Conservation (phyloP, 441 rosid genomes). For the Breynia disticha region DNA sequence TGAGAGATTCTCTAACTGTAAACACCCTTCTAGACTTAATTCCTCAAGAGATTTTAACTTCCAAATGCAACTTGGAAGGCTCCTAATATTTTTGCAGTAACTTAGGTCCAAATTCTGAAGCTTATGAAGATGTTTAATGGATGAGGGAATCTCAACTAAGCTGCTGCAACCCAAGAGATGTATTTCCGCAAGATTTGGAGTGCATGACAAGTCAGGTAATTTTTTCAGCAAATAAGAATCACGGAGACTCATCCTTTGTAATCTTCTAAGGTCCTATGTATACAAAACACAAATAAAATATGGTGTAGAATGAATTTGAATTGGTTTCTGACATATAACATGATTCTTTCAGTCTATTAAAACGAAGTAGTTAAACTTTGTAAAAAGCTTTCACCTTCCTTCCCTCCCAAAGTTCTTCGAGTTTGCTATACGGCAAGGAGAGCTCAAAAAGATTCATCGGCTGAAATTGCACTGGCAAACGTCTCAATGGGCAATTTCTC, state of each 20-base stretch:
- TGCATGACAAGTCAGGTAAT: conserved; percentile 3
- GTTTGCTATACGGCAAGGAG: conserved; percentile 16
- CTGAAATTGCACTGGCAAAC: conserved; percentile 15
- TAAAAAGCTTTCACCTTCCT: conserved; percentile 15
- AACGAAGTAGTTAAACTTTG: too few species aligned
- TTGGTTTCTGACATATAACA: background rate
- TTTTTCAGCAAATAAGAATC: background rate
- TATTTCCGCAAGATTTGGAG: conserved; percentile 1
- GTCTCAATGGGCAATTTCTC: conserved; percentile 17
- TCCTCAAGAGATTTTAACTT: conserved; percentile 9
- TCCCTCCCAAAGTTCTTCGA: conserved; percentile 24
- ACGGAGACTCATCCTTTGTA: conserved; percentile 7
- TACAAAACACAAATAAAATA: background rate
- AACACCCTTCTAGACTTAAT: conserved; percentile 15
- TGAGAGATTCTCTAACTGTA: background rate
- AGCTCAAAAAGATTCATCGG: conserved; percentile 16
- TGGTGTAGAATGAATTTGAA: background rate
- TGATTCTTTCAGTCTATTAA: too few species aligned
- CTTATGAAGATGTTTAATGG: background rate
- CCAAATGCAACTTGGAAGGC: conserved; percentile 11
- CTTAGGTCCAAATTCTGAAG: conserved; percentile 1
- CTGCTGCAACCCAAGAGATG: background rate
- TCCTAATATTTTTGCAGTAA: conserved; percentile 2
- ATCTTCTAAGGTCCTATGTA: conserved; percentile 1
- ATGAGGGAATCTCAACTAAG: conserved; percentile 11